Base-by-base conservation (phyloP, 2,329 filamentous ascomycete genomes). In the Thelonectria blattea region DNA sequence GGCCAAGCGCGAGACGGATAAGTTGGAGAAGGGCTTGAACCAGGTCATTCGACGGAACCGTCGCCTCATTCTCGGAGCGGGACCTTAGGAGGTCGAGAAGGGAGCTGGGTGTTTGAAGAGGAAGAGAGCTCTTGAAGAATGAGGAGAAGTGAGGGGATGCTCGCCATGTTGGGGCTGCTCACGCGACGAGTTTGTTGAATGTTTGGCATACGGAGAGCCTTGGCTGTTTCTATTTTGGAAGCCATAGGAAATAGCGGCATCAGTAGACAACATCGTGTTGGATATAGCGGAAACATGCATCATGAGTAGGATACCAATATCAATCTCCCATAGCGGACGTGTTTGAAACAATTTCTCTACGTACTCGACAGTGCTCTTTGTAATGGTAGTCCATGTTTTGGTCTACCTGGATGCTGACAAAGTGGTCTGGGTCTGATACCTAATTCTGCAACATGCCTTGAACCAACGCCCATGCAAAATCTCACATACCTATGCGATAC, bases 21-120 rank as follows among this genome's bases (percentile, higher is more conserved):
- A 80, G 68, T 72, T 88, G 30, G 87, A 89, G 75, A 88, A 87
- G 78, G 83, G 78, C 46, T 73, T 90, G 56, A 85, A 85, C 71
- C 79, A 81, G 45, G 71, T 88, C 18, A 81, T 89, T 56, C 85
- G 83, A 75, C 84, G 83, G 72, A 90, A 90, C 70, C 76, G 81
- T 57, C 79, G 82, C 52, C 66, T 88, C 43, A 69, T 88, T 32
- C 66, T 84, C 3, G 78, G 79, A 22, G 61, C 67, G 27, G 64
- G 68, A 14, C 71, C 67, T 58, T 75, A 53, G 63, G 17, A 6
- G 6, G n/a, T n/a, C 10, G 37, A 34, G 7, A 41, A 15, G 5
- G 20, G 30, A 37, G 14, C 32, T 5, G 9, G 5, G 34, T 34
- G 46, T 18, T 20, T 34, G 46, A 49, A 18, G 27, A 49, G 18